Base-by-base conservation (phyloP, 106 monocot species). In the Xerophyta viscosa region DNA sequence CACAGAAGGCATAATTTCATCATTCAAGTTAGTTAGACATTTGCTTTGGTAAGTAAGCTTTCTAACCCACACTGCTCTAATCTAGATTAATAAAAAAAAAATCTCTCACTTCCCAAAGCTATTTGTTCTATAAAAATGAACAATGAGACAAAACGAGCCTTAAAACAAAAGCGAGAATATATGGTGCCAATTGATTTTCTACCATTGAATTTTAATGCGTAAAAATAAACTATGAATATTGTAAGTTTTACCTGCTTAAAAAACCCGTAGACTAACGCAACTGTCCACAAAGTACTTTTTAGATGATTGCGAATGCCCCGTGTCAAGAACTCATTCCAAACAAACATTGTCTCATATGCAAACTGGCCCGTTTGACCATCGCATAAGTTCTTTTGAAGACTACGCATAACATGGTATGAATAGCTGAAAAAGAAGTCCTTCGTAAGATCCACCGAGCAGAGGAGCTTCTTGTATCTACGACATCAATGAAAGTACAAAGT, bases 381-480 rank as follows among this genome's bases (percentile, higher is more conserved):
- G 50, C 56, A 67, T 50, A 83, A 67, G 43, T 99, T 99, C 51
- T 86, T 86, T 56, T 99, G 98, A 39, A 99, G 77, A 54, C 90
- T 82, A 60, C 74, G 71, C 90, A 99, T 90, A 48, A 99, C 60
- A 50, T 76, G 76, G 53, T 99, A 99, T 44, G 98, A 90, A 65
- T 99, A 83, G 68, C 90, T 90, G 61, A 86, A 99, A 70, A 82
- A 99, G 82, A 99, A 99, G 74, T 90, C 98, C 66, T 90, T 90
- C 22, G 90, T 86, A 15, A 99, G 79, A 75, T 99, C 98, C 70
- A 99, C 75, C 14, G 64, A 64, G 67, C 69, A 67, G 20, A 90
- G 71, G 12, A 99, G 74, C 73, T 77, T 99, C 86, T 86, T 90
- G 86, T 99, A 99, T 67, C 96, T 84, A 65, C 50, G 62, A 8